These are phyloP conservation scores for Heritiera littoralis DNA, from an alignment of 345 rosid species.

Conservation along the genomic window DNA sequence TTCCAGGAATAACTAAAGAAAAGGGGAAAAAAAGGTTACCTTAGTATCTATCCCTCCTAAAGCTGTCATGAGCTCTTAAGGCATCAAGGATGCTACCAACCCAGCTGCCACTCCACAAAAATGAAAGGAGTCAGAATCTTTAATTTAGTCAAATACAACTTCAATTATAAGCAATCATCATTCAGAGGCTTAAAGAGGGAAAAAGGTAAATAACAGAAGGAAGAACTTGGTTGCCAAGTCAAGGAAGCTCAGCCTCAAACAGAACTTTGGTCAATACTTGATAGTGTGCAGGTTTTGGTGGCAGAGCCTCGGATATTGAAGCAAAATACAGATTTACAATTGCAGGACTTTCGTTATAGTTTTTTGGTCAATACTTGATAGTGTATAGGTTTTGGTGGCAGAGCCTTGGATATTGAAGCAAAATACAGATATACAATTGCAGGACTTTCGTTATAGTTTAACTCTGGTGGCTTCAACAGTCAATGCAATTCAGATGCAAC, in stretches of 20 bases:
- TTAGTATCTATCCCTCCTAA: slow-evolving; percentile 21
- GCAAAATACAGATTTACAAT: background rate
- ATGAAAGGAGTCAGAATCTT: background rate
- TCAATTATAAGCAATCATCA: background rate
- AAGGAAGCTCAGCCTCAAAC: background rate
- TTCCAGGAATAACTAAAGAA: background rate
- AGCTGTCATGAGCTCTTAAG: slow-evolving; percentile 42
- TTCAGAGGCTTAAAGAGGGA: background rate
- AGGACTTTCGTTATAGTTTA: background rate
- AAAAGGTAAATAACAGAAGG: background rate
- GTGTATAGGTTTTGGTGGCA: background rate
- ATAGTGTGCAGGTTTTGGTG: background rate
- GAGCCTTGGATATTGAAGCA: slow-evolving; percentile 10
- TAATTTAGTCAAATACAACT: background rate
- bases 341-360: background rate
- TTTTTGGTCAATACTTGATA: background rate
- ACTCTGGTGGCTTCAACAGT: slow-evolving; percentile 13
- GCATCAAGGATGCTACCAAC: slow-evolving; percentile 78
- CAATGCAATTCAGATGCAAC: background rate
- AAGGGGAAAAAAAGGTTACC: background rate
- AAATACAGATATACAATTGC: background rate
- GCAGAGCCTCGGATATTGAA: slow-evolving; percentile 4
- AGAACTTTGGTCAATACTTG: background rate
- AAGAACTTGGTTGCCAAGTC: slow-evolving; percentile 5
- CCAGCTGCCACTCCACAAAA: slow-evolving; percentile 61